These are phyloP conservation scores for Aphanomyces invadans DNA, from an alignment of 352 stramenopile genomes.

Conservation along the genomic window DNA sequence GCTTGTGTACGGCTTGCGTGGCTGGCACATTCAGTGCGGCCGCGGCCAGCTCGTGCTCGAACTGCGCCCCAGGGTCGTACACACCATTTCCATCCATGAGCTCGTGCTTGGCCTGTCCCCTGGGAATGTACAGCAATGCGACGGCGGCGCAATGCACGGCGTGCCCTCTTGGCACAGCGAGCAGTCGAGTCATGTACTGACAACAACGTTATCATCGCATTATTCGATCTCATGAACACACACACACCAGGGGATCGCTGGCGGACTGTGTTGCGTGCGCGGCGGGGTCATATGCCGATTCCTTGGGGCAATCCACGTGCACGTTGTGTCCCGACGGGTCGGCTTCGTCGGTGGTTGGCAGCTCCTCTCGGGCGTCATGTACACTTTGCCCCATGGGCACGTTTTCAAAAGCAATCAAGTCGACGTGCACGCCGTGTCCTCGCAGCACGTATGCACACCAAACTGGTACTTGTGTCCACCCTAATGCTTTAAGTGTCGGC, in stretches of 20 bases:
- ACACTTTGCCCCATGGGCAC: background rate
- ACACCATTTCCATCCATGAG: slow-evolving; percentile 34
- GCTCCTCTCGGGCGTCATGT: background rate
- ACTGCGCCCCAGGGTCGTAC: slow-evolving; percentile 43
- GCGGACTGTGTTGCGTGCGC: background rate
- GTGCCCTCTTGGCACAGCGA: slow-evolving; percentile 42
- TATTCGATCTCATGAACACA: background rate
- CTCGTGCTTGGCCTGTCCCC: slow-evolving; percentile 42
- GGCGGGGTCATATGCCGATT: background rate
- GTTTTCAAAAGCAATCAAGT: background rate
- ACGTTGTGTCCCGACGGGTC: background rate
- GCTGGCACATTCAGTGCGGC: slow-evolving; percentile 38
- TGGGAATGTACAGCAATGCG: slow-evolving; percentile 51
- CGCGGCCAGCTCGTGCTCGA: slow-evolving; percentile 32
- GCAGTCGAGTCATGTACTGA: background rate
- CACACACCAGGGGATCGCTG: background rate
- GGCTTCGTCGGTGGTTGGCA: background rate
- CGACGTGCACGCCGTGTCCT: slow-evolving; percentile 29
- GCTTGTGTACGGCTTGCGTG: slow-evolving; percentile 35
- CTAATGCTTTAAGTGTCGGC: too few species aligned
- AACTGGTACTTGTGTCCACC: background rate
- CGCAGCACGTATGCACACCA: slow-evolving; percentile 38
- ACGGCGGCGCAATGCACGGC: slow-evolving; percentile 30
- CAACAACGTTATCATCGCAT: background rate
- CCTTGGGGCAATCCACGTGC: background rate